Evolutionary conservation across 306 rosid species (phyloP).

Genomic region (Medicago lupulina): DNA sequence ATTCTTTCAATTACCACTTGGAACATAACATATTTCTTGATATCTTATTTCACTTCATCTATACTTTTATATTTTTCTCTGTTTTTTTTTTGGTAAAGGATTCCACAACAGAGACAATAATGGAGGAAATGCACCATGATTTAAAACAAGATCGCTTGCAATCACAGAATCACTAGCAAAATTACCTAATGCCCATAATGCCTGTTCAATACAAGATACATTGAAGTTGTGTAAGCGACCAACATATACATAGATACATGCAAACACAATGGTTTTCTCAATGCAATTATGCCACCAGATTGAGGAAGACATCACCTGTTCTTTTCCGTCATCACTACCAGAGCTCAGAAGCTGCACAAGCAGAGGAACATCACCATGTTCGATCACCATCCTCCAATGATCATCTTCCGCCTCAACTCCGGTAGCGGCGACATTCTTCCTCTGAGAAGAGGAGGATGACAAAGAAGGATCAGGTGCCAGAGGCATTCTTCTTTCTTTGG

Average conservation of each 20-base stretch:
- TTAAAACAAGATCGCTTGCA: background rate
- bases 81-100: too few species aligned
- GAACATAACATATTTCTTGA: too few species aligned
- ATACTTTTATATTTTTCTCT: too few species aligned
- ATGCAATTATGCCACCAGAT: background rate
- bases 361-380: background rate
- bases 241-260: background rate
- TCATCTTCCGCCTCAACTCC: too few species aligned
- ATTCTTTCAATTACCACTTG: too few species aligned
- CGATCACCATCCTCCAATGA: background rate
- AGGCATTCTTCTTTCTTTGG: background rate
- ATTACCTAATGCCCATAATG: background rate
- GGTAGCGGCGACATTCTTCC: background rate
- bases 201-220: background rate
- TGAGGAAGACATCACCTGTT: background rate
- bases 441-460: background rate
- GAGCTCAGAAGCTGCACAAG: background rate
- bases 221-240: background rate
- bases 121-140: background rate
- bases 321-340: background rate
- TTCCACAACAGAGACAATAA: background rate
- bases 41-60: too few species aligned
- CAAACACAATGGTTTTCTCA: background rate
- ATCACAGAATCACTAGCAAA: background rate
- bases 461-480: background rate